phyloP scores from a whole-genome alignment of 164 flowering plant genomes.

The Umbilicus rupestris region DNA sequence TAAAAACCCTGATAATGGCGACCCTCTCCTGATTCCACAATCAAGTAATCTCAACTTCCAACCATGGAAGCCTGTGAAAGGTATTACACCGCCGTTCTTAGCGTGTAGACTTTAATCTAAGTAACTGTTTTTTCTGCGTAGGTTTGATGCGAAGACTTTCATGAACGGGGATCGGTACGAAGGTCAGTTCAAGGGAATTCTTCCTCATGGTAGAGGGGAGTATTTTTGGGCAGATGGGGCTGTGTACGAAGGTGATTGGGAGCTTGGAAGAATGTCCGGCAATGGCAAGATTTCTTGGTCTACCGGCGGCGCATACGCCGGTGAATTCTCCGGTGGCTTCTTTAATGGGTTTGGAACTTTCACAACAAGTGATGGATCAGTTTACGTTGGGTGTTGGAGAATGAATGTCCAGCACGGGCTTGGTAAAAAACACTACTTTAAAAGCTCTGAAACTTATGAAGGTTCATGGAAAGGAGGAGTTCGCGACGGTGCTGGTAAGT shows the following conservation, averaged over 20 bases:
- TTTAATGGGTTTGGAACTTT: conserved; percentile 68
- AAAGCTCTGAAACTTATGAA: conserved; percentile 70
- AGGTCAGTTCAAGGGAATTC: conserved; percentile 41
- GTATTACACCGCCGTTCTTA: too few relatives aligned
- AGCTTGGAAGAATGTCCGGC: conserved; percentile 69
- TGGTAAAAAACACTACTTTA: conserved; percentile 55
- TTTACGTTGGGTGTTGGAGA: conserved; percentile 68
- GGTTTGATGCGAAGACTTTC: conserved; percentile 29
- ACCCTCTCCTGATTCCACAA: too few relatives aligned
- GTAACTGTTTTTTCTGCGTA: conserved; percentile 3
- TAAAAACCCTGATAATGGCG: too few relatives aligned
- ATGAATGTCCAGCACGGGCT: conserved; percentile 70
- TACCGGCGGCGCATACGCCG: conserved; percentile 62
- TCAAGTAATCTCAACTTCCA: too few relatives aligned
- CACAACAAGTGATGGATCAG: conserved; percentile 36
- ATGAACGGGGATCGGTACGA: conserved; percentile 59
- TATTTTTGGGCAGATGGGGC: conserved; percentile 79
- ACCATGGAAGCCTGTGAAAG: too few relatives aligned
- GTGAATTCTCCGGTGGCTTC: conserved; percentile 74
- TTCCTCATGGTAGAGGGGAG: conserved; percentile 76
- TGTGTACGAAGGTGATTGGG: conserved; percentile 82
- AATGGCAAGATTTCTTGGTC: conserved; percentile 62
- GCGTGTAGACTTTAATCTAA: too few relatives aligned
- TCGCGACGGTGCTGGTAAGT: conserved; percentile 67
- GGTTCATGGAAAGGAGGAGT: conserved; percentile 90